Percentiles rank a stretch among this genome's conserved stretches.
These are phyloP conservation scores for Chiua virens DNA, from an alignment of 768 basidiomycete genomes.

Conservation along the genomic window DNA sequence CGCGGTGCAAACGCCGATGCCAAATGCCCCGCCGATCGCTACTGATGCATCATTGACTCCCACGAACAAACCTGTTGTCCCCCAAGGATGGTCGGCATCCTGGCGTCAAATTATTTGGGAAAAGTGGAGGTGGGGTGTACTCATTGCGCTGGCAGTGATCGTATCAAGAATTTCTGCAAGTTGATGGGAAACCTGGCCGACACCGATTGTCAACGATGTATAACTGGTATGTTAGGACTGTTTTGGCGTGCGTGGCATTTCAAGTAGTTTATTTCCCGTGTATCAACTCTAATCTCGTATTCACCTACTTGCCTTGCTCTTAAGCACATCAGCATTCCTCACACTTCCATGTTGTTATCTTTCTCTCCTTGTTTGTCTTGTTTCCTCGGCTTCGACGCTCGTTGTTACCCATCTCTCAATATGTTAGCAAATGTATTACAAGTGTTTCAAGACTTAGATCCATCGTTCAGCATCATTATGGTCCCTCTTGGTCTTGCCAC, in stretches of 20 bases:
- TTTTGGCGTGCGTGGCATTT: conserved; percentile 17
- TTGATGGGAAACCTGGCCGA: conserved; percentile 19
- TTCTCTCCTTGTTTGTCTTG: conserved; percentile 11
- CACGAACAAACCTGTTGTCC: conserved; percentile 31
- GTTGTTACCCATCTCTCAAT: conserved; percentile 23
- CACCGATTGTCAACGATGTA: not conserved
- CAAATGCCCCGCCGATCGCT: conserved; percentile 1
- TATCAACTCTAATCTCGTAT: conserved; percentile 9
- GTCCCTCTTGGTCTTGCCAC: conserved; percentile 38
- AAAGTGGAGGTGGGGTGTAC: conserved; percentile 81
- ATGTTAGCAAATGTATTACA: conserved; percentile 29
- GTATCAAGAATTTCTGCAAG: conserved; percentile 72
- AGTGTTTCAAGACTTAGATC: conserved; percentile 5
- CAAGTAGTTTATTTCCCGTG: conserved; percentile 18
- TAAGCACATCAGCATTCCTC: conserved; percentile 11
- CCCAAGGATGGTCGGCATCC: conserved; percentile 55
- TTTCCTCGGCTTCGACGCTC: conserved; percentile 10
- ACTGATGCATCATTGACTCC: conserved; percentile 22
- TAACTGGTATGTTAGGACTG: conserved; percentile 10
- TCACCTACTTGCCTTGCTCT: conserved; percentile 11
- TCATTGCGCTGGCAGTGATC: conserved; percentile 75
- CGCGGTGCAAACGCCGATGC: conserved; percentile 20
- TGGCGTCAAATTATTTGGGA: conserved; percentile 74
- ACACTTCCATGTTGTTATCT: conserved; percentile 7
- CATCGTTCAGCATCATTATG: not conserved